Base-by-base conservation (phyloP, 2,329 filamentous ascomycete genomes). In the Cladosporium austrohemisphaericum region DNA sequence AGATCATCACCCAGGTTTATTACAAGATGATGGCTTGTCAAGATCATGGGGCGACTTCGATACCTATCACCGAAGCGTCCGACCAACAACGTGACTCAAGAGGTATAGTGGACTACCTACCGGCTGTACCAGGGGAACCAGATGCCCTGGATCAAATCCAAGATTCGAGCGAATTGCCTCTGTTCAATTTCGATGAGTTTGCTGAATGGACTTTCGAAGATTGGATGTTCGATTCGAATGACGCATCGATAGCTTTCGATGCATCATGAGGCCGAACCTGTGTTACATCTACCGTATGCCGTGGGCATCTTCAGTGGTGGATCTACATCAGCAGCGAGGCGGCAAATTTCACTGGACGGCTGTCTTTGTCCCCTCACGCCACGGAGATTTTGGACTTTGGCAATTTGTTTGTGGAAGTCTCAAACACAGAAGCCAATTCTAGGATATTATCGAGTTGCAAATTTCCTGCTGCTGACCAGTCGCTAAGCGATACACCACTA, bases 11-110 rank as follows among this genome's bases (percentile, higher is more conserved):
- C 2, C 40, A 54, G n/a, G 57, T 56, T 2, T 64, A 60, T 26
- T 60, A 65, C 45, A 64, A 62, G 43, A 63, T 63, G 31, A 61
- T 63, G 60, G 60, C 61, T 11, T 62, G 59, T 44, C 62, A 64
- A 29, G 58, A 60, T 37, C 56, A 60, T 25, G 51, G 36, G 14
- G 48, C 52, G 1, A 13, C 35, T 5, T 26, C 28, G n/a, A 14
- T 41, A 14, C 14, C 28, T 13, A 16, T 26, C 19, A 23, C 20
- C 11, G 38, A 20, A 3, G 10, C 33, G 28, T 14, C 19, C 9
- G 20, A 35, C 13, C 22, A 33, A 32, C 8, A 37, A 25, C 20
- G 28, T 3, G 25, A 25, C 18, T 37, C 50, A 3, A 51, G 49
- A 25, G 52, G 47, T n/a, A 45, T 51, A 16, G 16, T 46, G 7